Base-by-base conservation (phyloP, 495 filamentous ascomycete genomes). In the Aspergillus bertholletiae region DNA sequence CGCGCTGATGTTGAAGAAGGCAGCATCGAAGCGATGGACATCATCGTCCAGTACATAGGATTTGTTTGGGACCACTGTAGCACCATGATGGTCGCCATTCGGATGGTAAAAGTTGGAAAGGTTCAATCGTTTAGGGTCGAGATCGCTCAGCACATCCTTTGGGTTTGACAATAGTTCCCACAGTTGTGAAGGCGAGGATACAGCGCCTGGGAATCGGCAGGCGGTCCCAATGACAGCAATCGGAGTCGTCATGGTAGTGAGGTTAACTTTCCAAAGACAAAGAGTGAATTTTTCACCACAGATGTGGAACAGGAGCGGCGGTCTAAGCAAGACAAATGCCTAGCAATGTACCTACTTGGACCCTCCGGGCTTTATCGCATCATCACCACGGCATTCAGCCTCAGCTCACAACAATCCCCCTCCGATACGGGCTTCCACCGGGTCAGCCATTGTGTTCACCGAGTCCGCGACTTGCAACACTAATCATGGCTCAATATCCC, bases 201-300 rank as follows among this genome's bases (percentile, higher is more conserved):
- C 69, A 15, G 67, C 61, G 1, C 75, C 75, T 1, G 75, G 64
- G 18, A 75, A 66, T 15, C 75, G 70, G 59, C 70, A 75, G 24
- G 66, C 63, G 55, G 64, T 67, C 11, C 76, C 76, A 52, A 79
- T 69, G 37, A 77, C 71, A 22, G 74, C 74, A 49, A 77, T 74
- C 20, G 70, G 65, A 4, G 13, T 82, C 12, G 87, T 9, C 34
- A 88, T 85, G 6, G 74, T 82, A 58, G 87, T 84, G 0, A 80
- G 76, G 57, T 87, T 87, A 13, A 79, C 32, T 85, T 84, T 21
- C 85, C 85, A 59, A 84, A 87, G 0, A 84, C 84, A 54, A 85
- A 87, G 6, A n/a, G n/a, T n/a, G 60, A 60, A 39, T 69, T 69
- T 1, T n/a, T n/a, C n/a, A n/a, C n/a, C n/a, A n/a, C n/a, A n/a